Conservation (phyloP, 2,329 filamentous ascomycete species). For the Magnaporthales sp. region DNA sequence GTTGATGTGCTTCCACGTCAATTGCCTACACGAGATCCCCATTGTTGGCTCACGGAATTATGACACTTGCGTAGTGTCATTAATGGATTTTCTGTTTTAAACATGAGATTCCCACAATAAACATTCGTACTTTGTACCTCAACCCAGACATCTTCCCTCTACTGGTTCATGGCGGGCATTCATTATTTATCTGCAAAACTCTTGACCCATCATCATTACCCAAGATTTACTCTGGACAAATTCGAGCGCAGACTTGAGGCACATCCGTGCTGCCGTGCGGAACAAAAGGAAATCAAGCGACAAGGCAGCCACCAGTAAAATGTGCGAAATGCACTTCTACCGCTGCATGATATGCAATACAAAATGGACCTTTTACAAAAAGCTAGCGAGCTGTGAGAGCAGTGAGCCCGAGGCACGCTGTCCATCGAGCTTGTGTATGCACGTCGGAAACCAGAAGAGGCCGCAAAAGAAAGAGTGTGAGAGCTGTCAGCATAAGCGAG, state of each 20-base stretch:
- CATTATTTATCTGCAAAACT: background rate
- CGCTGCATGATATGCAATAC: constrained; percentile 21
- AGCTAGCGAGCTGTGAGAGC: constrained; percentile 27
- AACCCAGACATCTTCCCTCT: background rate
- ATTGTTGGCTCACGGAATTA: background rate
- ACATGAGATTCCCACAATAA: background rate
- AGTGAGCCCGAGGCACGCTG: constrained; percentile 20
- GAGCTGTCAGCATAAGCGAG: constrained; percentile 18
- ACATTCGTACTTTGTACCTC: background rate
- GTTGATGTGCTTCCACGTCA: background rate
- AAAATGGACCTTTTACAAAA: constrained; percentile 23
- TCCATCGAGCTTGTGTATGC: constrained; percentile 26
- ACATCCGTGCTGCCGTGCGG: background rate
- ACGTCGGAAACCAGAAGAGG: constrained; percentile 22
- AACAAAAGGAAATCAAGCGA: background rate
- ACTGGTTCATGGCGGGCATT: background rate
- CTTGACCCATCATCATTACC: background rate
- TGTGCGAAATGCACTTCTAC: constrained; percentile 28
- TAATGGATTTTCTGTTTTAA: background rate
- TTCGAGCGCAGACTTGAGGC: background rate
- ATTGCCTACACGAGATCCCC: background rate
- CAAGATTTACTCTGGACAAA: too few relatives aligned
- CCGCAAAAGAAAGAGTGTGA: constrained; percentile 24
- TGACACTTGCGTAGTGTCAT: background rate
- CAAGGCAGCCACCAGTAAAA: constrained; percentile 8